Conservation (phyloP, 2,329 filamentous ascomycete genomes). For the Cladosporium sp. region DNA sequence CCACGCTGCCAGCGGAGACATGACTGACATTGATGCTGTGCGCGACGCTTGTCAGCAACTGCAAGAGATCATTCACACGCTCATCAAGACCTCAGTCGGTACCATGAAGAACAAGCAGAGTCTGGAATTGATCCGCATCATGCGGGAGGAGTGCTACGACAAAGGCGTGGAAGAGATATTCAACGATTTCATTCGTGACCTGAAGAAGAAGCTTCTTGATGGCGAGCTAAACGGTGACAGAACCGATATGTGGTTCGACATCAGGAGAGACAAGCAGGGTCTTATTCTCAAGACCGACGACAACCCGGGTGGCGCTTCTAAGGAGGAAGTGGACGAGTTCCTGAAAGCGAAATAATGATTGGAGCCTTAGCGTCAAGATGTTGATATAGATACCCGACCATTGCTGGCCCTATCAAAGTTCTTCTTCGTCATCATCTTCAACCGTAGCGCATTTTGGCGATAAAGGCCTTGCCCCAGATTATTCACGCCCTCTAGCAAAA, state of each 20-base stretch:
- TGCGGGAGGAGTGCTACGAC: constrained; percentile 74
- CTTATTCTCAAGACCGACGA: constrained; percentile 2
- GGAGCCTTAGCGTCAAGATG: background rate
- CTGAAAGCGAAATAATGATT: constrained; percentile 19
- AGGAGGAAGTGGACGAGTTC: constrained; percentile 12
- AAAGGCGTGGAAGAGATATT: constrained; percentile 75
- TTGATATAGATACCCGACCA: background rate
- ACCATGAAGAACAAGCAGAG: constrained; percentile 73
- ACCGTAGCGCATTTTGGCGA: background rate
- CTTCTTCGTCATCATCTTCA: background rate
- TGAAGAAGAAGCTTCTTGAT: constrained; percentile 71
- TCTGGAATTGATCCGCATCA: constrained; percentile 71
- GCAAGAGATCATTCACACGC: constrained; percentile 65
- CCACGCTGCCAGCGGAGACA: constrained; percentile 44
- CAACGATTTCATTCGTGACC: constrained; percentile 67
- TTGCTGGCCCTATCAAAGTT: background rate
- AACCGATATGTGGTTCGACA: constrained; percentile 76
- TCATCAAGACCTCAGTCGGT: constrained; percentile 72
- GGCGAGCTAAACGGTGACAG: constrained; percentile 74
- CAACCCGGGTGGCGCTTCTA: constrained; percentile 2
- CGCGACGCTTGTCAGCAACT: constrained; percentile 73
- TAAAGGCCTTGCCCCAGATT: background rate
- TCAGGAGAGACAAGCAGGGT: constrained; percentile 39
- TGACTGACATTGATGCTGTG: constrained; percentile 62
- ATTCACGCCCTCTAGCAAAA: background rate